Conservation (phyloP, 371 early-diverging fungal species). For the Apophysomyces ossiformis region DNA sequence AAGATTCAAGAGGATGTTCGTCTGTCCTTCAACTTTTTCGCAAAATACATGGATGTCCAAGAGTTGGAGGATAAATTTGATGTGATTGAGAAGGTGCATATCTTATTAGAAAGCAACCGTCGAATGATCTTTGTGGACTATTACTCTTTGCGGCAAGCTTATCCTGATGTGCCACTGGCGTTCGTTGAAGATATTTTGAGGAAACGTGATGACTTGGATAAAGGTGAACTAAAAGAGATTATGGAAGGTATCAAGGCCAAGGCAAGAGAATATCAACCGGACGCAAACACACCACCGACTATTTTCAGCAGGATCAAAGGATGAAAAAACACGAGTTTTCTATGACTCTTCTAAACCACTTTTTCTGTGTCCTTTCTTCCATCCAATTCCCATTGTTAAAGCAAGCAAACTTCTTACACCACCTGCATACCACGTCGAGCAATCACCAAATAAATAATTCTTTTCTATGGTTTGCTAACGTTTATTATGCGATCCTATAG, state of each 20-base stretch:
- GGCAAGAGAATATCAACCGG: constrained; percentile 66
- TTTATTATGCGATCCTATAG: too few relatives aligned
- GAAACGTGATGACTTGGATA: constrained; percentile 82
- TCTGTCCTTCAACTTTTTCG: constrained; percentile 69
- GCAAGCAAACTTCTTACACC: too few relatives aligned
- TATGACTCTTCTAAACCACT: too few relatives aligned
- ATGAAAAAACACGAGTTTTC: constrained; percentile 17
- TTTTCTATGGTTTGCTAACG: too few relatives aligned
- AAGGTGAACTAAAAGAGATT: constrained; percentile 71
- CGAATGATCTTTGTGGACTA: constrained; percentile 79
- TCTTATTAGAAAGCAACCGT: constrained; percentile 65
- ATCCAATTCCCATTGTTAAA: too few relatives aligned
- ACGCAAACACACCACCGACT: constrained; percentile 52
- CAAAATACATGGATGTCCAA: constrained; percentile 61
- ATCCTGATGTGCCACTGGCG: constrained; percentile 80
- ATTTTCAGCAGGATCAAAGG: constrained; percentile 58
- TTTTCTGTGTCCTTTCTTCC: too few relatives aligned
- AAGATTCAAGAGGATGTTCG: constrained; percentile 70
- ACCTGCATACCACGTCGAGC: too few relatives aligned
- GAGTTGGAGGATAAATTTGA: constrained; percentile 74
- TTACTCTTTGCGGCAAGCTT: constrained; percentile 75
- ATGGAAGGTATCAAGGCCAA: constrained; percentile 78
- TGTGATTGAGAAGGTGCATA: constrained; percentile 75
- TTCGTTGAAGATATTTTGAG: constrained; percentile 79
- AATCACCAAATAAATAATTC: too few relatives aligned